These are phyloP conservation scores for Kodamaea nitidulidarum DNA, from an alignment of 805 yeast genomes.

Conservation along the genomic window DNA sequence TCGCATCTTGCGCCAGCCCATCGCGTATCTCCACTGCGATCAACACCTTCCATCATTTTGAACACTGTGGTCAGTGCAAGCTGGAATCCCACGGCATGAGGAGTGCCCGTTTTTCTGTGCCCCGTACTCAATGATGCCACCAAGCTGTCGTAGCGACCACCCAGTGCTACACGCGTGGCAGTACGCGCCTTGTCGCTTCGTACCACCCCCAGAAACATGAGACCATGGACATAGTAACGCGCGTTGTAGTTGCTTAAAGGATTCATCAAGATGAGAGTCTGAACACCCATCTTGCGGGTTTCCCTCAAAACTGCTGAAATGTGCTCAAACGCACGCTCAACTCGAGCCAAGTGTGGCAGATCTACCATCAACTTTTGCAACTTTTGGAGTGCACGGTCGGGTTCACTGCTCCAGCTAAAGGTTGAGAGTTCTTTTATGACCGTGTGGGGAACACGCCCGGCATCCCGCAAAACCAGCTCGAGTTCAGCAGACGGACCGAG, in stretches of 20 bases:
- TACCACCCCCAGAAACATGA: slow-evolving; percentile 84
- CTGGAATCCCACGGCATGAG: slow-evolving; percentile 79
- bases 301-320: slow-evolving; percentile 55
- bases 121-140: slow-evolving; percentile 59
- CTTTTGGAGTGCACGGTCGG: slow-evolving; percentile 59
- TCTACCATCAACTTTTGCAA: slow-evolving; percentile 71
- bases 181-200: slow-evolving; percentile 51
- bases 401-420: slow-evolving; percentile 72
- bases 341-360: slow-evolving; percentile 55
- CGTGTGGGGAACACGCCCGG: slow-evolving; percentile 65
- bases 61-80: slow-evolving; percentile 51
- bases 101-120: slow-evolving; percentile 21
- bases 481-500: slow-evolving; percentile 69
- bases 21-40: slow-evolving; percentile 7
- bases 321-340: slow-evolving; percentile 62
- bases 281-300: slow-evolving; percentile 56
- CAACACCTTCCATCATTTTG: slow-evolving; percentile 30
- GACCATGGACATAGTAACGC: slow-evolving; percentile 70
- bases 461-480: slow-evolving; percentile 25
- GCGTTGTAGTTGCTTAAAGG: slow-evolving; percentile 85
- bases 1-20: slow-evolving; percentile 58
- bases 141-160: slow-evolving; percentile 87
- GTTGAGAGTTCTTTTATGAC: slow-evolving; percentile 74
- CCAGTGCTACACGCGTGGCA: slow-evolving; percentile 67
- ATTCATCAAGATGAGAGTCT: slow-evolving; percentile 54